Base-by-base conservation (phyloP, 2,329 filamentous ascomycete species). In the Neurospora sp. region DNA sequence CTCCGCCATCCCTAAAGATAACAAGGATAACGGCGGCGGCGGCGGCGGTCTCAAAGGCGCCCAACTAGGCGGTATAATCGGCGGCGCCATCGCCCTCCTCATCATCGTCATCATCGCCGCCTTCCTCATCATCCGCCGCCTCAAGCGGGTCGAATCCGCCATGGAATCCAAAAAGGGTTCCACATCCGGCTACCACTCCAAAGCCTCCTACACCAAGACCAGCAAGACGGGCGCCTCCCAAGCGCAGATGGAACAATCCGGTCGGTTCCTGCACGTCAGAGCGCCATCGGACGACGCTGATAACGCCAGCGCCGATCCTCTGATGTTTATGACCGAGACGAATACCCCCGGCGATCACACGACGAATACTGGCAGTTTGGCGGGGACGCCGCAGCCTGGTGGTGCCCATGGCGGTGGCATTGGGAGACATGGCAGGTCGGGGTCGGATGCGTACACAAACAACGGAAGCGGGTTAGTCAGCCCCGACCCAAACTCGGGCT, bases 1-100 rank as follows among this genome's bases (percentile, higher is more conserved):
- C 6, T 73, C 78, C 1, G 78, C 81, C 4, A 72, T 78, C 0
- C 71, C 78, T 15, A 76, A 77, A 0, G 71, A 68, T 38, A 70
- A 68, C 33, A 73, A 74, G 17, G 72, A 19, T n/a, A 73, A 75
- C 28, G 73, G 72, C 9, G 75, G 75, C 28, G 72, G 75, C 23
- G 72, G 75, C 23, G 73, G 71, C 4, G 75, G 78, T 58, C 77
- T 85, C 28, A 80, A 81, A 33, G 75, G 74, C 0, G 80, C 77
- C 0, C 79, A 83, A 36, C 78, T 89, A 2, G 86, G 83, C 2
- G 87, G 86, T 2, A 86, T 88, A 28, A 80, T 88, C 40, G 84
- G 81, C 2, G 86, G 84, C 1, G 83, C 82, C 13, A 78, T 85
- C 2, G 81, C 79, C 0, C 75, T 88, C 11, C 77, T 89, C 2